Evolutionary conservation across 106 monocot genomes (phyloP).

Genomic region (Phalaenopsis aphrodite): DNA sequence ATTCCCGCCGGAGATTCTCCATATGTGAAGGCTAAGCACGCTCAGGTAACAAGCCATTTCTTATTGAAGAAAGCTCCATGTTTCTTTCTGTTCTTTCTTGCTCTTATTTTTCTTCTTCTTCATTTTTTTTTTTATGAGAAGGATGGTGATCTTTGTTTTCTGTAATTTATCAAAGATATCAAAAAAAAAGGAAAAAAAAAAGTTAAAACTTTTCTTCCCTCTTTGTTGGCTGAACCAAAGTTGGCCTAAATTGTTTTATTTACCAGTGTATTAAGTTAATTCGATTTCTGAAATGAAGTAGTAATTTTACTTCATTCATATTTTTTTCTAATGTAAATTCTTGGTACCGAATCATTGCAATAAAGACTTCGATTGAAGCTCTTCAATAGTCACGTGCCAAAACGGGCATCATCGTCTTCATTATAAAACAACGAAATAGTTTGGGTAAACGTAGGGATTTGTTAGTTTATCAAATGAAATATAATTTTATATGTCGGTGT

Average conservation of each 20-base stretch:
- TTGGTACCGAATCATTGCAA: not conserved
- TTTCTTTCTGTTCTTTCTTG: conserved; percentile 1
- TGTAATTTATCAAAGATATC: not conserved
- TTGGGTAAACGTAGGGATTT: too few species aligned
- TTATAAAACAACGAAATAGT: too few species aligned
- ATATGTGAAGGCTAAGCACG: conserved; percentile 7
- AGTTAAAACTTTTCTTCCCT: not conserved
- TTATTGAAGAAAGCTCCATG: not conserved
- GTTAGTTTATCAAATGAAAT: too few species aligned
- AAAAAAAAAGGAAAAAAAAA: not conserved
- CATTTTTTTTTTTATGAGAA: not conserved
- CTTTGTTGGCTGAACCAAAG: not conserved
- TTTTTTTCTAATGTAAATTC: not conserved
- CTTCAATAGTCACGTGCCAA: not conserved
- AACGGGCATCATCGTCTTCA: too few species aligned
- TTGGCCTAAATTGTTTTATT: too few species aligned
- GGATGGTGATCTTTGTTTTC: not conserved
- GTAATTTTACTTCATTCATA: too few species aligned
- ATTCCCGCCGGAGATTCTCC: conserved; percentile 8
- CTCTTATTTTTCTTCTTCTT: too few species aligned
- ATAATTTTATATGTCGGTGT: too few species aligned
- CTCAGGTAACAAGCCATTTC: not conserved
- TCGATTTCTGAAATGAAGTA: too few species aligned
- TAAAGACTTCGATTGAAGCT: not conserved
- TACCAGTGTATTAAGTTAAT: too few species aligned